Base-by-base conservation (phyloP, 352 stramenopile species). In the Phytophthora agathidicida region DNA sequence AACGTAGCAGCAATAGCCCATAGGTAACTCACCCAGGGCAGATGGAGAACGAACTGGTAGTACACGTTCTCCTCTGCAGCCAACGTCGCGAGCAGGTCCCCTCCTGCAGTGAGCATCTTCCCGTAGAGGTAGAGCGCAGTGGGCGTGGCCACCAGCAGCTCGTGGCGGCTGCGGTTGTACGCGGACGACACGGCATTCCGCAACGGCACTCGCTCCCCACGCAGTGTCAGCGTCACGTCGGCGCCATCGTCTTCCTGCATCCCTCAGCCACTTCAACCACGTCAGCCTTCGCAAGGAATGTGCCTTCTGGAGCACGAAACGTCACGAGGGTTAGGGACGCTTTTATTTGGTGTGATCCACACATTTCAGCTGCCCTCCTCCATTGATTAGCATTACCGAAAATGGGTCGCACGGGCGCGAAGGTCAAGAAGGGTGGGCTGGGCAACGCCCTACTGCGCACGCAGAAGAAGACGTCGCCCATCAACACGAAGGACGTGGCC, bases 401-500 rank as follows among this genome's bases (percentile, higher is more conserved):
- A 5, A 93, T 93, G 84, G 84, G 84, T 53, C 84, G 84, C 35
- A 90, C 79, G 17, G 83, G 86, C 16, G 68, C 75, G 10, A 93
- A 92, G 68, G 57, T 89, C 7, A 75, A 88, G 62, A 93, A 89
- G 54, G 75, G 80, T 36, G 78, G 70, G 10, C 74, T 96, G 28
- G 86, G 86, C 45, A 83, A 88, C 49, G 78, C 86, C 52, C 71
- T 96, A 36, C 54, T 93, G 47, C 78, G 78, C 44, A 88, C 81
- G 44, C 81, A 93, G 58, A 91, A 89, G 75, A 91, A 86, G 52
- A 75, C 54, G 26, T 94, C 84, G 32, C 64, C 63, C 16, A 86
- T 83, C 16, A 77, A 73, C 48, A 90, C 83, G 19, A 75, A 63
- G 43, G 86, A 95, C 56, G 76, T 95, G 39, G 63, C 81, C 48